A percentile compares a stretch with the other conserved stretches of the same genome.
These are phyloP conservation scores for Coriolopsis trogii DNA, from an alignment of 1,284 basidiomycete genomes.

Conservation along the genomic window DNA sequence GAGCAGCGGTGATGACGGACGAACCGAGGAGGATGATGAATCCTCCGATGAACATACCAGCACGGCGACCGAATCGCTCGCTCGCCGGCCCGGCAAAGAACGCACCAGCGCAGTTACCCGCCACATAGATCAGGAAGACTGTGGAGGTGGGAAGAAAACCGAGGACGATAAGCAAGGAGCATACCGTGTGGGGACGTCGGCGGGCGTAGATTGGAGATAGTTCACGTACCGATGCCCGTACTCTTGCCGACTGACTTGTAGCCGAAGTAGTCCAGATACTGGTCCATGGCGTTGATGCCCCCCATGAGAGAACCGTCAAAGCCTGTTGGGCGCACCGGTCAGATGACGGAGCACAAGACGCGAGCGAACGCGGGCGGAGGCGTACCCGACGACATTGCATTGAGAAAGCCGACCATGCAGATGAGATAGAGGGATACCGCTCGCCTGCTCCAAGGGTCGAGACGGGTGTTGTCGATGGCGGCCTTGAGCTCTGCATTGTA, in stretches of 20 bases:
- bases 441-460: conserved; percentile 11
- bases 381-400: conserved; percentile 9
- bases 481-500: conserved; percentile 12
- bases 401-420: conserved; percentile 16
- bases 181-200: background rate
- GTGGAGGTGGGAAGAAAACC: background rate
- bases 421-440: conserved; percentile 14
- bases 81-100: conserved; percentile 8
- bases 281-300: conserved; percentile 14
- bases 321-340: background rate
- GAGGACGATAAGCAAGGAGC: background rate
- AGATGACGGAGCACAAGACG: background rate
- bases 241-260: conserved; percentile 8
- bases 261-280: conserved; percentile 10
- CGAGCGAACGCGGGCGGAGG: background rate
- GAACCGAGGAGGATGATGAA: conserved; percentile 8
- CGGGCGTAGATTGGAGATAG: background rate
- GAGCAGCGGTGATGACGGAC: conserved; percentile 4
- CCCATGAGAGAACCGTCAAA: conserved; percentile 17
- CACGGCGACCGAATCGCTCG: conserved; percentile 7
- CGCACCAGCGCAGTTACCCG: conserved; percentile 4
- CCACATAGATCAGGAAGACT: conserved; percentile 13
- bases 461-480: conserved; percentile 11
- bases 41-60: conserved; percentile 7
- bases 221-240: conserved; percentile 8